Conservation (phyloP, 2,329 filamentous ascomycete species). For the Penicillium sp. region DNA sequence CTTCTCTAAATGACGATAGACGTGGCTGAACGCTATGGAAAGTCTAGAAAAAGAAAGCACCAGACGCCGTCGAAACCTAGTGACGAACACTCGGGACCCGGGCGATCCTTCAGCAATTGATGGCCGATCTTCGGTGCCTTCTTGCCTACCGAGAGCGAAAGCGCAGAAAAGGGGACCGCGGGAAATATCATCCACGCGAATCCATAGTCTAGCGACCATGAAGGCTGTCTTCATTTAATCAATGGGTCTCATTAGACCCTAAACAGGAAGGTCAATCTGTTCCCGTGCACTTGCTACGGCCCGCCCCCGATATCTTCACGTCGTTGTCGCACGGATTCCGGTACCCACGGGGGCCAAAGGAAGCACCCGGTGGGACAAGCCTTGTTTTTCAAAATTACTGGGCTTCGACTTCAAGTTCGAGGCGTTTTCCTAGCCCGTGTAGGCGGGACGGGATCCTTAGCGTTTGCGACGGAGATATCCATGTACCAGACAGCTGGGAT, state of each 20-base stretch:
- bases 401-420: too few relatives aligned
- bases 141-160: background rate
- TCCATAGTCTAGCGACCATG: background rate
- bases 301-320: conserved; percentile 7
- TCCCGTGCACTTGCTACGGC: background rate
- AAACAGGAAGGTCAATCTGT: conserved; percentile 6
- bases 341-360: background rate
- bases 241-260: conserved; percentile 11
- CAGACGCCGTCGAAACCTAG: conserved; percentile 7
- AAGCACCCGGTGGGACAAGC: background rate
- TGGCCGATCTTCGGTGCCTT: background rate
- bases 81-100: conserved; percentile 1
- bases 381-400: background rate
- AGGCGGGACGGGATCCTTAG: background rate
- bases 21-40: conserved; percentile 8
- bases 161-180: background rate
- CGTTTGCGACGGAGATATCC: background rate
- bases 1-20: conserved; percentile 8
- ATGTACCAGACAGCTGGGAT: background rate
- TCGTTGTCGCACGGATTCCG: background rate
- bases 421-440: background rate
- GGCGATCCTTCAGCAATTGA: conserved; percentile 3
- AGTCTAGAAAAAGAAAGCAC: conserved; percentile 12
- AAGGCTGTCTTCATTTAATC: background rate
- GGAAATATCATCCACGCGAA: conserved; percentile 1